Base-by-base conservation (phyloP, 2,329 filamentous ascomycete genomes). In the Dactylonectria estremocensis region DNA sequence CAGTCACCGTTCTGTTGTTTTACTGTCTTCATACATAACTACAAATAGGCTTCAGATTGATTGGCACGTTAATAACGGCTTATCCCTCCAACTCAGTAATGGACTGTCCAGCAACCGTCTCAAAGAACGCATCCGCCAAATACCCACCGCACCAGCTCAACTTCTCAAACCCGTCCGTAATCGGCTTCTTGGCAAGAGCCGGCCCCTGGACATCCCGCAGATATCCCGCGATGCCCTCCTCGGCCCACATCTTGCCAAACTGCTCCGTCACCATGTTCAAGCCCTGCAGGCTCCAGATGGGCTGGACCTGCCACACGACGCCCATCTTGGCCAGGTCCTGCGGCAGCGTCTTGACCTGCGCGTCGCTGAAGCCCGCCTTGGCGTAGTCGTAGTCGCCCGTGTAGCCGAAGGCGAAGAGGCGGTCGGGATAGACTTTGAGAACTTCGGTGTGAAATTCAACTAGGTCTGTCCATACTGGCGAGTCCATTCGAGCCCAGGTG, bases 301-400 rank as follows among this genome's bases (percentile, higher is more conserved):
- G 81, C 76, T 83, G 80, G 1, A 83, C 79, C 63, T 83, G 81
- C 81, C 80, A 83, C 4, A 79, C 78, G 7, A 83, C 72, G 9
- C 80, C 78, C 67, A 81, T 72, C 69, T 80, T 79, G 61, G 81
- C 79, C 61, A 82, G 55, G 54, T 81, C 79, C 28, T 69, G 67
- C 24, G 72, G 77, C 10, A 82, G 71, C 0, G 72, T 76, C 62
- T 78, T 75, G 14, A 82, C 66, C 22, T 79, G 71, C 22, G 78
- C 76, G 2, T 70, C 57, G 9, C 72, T 72, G 71, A 79, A 82
- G 1, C 80, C 81, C 3, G 79, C 79, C 64, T 78, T 78, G 14
- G 60, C 72, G 59, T 69, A 83, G 55, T 81, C 75, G 64, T 81
- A 83, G 52, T 76, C 76, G 18, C 79, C 80, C 2, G 78, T 80